Conservation (phyloP, 805 yeast species). For the Kuraishia borneana region DNA sequence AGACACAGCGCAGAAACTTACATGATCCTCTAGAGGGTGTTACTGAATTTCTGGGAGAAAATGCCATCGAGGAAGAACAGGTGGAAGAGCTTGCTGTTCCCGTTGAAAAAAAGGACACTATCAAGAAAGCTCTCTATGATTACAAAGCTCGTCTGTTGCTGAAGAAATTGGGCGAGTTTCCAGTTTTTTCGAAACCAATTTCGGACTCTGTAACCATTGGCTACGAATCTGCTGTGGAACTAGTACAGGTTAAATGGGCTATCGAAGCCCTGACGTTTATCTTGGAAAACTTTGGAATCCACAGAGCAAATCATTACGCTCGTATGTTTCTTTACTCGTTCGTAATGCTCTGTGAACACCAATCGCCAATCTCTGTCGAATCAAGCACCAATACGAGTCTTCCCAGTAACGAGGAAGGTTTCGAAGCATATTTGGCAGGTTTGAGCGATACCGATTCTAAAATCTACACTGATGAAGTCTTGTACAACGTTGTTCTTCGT, state of each 20-base stretch:
- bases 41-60: neutral
- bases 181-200: neutral
- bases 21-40: neutral
- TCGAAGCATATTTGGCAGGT: neutral
- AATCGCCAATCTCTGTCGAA: too few species aligned
- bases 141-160: neutral
- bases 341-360: neutral
- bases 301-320: neutral
- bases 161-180: neutral
- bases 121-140: neutral
- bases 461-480: neutral
- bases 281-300: neutral
- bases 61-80: neutral
- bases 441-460: neutral
- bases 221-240: neutral
- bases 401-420: neutral
- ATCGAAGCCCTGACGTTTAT: neutral
- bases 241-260: neutral
- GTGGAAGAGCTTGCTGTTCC: neutral
- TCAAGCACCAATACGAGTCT: neutral
- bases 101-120: neutral
- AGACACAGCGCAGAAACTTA: neutral
- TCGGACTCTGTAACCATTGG: neutral
- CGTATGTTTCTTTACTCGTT: neutral
- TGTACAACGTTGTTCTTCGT: neutral